These are phyloP conservation scores for Tolypocladium pustulatum DNA, from an alignment of 2,329 filamentous ascomycete genomes.

Conservation along the genomic window DNA sequence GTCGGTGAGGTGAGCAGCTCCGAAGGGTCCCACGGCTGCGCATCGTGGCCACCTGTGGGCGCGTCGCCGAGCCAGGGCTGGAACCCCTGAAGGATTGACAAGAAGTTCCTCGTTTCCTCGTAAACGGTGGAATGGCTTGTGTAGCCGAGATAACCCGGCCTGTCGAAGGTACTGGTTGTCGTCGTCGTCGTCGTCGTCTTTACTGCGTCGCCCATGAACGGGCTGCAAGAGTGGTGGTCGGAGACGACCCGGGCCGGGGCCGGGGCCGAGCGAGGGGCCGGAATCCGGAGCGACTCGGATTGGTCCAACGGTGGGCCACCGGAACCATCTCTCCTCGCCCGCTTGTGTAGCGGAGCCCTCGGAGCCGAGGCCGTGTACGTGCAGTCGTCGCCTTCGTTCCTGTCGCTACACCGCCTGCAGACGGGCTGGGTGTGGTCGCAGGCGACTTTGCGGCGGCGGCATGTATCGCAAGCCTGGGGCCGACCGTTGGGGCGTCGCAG, in stretches of 20 bases:
- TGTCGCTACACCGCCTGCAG: conserved; percentile 19
- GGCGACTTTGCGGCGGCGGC: conserved; percentile 8
- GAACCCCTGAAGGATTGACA: conserved; percentile 19
- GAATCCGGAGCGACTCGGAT: not conserved
- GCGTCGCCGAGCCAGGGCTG: conserved; percentile 2
- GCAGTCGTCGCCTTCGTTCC: conserved; percentile 2
- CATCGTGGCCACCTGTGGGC: not conserved
- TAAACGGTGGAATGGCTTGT: conserved; percentile 32
- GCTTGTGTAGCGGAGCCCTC: not conserved
- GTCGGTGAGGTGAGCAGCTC: not conserved
- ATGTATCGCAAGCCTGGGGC: conserved; percentile 4
- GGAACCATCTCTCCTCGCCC: not conserved
- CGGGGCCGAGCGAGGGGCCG: not conserved
- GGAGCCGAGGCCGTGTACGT: not conserved
- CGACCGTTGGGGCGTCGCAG: not conserved
- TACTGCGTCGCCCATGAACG: not conserved
- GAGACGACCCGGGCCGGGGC: not conserved
- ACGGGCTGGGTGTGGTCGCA: conserved; percentile 26
- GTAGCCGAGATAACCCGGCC: conserved; percentile 31
- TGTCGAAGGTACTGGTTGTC: not conserved
- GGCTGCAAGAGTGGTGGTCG: conserved; percentile 2
- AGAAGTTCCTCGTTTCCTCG: conserved; percentile 28
- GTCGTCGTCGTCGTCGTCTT: not conserved
- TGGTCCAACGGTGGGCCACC: not conserved
- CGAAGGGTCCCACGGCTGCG: not conserved